Percentiles rank a stretch among this genome's conserved stretches.
phyloP scores from a whole-genome alignment of 257 asterid genomes.

The Scutellaria barbata region DNA sequence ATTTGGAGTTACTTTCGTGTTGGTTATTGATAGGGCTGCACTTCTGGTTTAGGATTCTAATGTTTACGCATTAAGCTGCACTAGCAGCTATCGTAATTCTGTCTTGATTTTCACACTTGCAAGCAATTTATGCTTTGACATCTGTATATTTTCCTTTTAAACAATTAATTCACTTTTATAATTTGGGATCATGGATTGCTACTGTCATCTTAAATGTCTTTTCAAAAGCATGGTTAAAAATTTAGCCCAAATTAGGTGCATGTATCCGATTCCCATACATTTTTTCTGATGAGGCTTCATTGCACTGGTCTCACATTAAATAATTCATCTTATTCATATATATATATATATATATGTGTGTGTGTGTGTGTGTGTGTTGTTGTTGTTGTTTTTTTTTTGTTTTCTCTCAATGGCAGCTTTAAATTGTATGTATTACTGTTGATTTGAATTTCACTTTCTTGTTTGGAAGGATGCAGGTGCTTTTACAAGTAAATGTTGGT shows the following conservation, averaged over 20 bases:
- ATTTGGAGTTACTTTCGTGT: slow-evolving; percentile 14
- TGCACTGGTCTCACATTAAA: slow-evolving; percentile 12
- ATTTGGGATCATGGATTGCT: slow-evolving; percentile 14
- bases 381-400: neutral
- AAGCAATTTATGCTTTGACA: slow-evolving; percentile 14
- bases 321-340: slow-evolving; percentile 16
- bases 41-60: slow-evolving; percentile 14
- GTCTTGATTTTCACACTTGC: neutral
- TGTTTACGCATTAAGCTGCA: slow-evolving; percentile 20
- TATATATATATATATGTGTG: too few relatives aligned
- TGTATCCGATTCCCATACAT: slow-evolving; percentile 25
- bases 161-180: neutral
- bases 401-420: slow-evolving; percentile 26
- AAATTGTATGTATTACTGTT: slow-evolving; percentile 38
- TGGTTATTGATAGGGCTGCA: slow-evolving; percentile 11
- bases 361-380: too few relatives aligned
- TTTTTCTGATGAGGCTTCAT: slow-evolving; percentile 3
- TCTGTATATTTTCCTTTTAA: slow-evolving; percentile 15
- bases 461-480: slow-evolving; percentile 99
- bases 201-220: neutral
- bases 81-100: slow-evolving; percentile 10
- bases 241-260: slow-evolving; percentile 22
- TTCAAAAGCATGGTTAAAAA: neutral
- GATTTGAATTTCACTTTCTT: slow-evolving; percentile 64
- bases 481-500: slow-evolving; percentile 89